Evolutionary conservation across 2,329 filamentous ascomycete genomes (phyloP).

Genomic region (Macrophomina pseudophaseolina): DNA sequence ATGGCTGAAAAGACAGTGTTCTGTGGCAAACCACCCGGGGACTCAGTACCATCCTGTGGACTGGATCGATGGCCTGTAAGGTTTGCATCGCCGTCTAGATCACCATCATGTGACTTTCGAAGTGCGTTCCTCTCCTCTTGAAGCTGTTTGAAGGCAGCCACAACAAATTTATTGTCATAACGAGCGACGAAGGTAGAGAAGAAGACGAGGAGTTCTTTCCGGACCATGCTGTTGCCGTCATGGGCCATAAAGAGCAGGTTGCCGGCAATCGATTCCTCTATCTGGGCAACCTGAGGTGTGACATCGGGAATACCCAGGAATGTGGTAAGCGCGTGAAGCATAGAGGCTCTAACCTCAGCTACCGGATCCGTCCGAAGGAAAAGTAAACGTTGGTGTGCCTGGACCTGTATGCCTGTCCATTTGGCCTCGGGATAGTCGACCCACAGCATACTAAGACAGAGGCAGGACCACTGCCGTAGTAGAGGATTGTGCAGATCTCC

Average conservation of each 20-base stretch:
- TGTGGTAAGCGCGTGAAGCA: conserved; percentile 90
- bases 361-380: conserved; percentile 82
- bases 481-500: conserved; percentile 86
- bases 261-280: conserved; percentile 89
- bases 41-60: conserved; percentile 17
- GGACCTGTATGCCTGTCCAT: conserved; percentile 90
- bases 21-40: conserved; percentile 57
- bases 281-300: conserved; percentile 86
- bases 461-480: conserved; percentile 90
- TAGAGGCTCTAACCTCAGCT: conserved; percentile 90
- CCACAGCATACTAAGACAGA: conserved; percentile 96
- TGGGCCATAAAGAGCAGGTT: conserved; percentile 89
- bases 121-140: conserved; percentile 56
- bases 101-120: not conserved
- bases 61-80: conserved; percentile 56
- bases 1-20: conserved; percentile 92
- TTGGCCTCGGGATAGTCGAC: conserved; percentile 89
- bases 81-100: conserved; percentile 4
- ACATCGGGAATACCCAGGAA: conserved; percentile 93
- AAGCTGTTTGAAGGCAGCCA: conserved; percentile 89
- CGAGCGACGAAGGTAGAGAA: conserved; percentile 88
- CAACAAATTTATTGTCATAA: conserved; percentile 90
- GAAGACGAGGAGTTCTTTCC: conserved; percentile 91
- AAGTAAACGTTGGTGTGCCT: conserved; percentile 80
- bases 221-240: conserved; percentile 91